Conservation (phyloP, 306 rosid genomes). For the Crotalaria pallida region DNA sequence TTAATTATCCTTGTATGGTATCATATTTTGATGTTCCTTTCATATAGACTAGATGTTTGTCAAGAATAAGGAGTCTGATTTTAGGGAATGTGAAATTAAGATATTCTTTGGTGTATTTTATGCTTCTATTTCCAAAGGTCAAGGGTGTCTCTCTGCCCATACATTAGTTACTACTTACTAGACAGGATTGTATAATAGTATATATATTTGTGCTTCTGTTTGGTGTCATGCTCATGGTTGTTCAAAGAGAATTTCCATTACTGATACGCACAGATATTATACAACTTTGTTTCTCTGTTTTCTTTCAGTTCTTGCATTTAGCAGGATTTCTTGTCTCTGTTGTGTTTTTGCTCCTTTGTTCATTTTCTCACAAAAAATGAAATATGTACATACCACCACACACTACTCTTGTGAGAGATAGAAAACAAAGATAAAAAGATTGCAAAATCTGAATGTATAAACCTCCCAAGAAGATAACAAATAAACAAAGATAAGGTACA, state of each 20-base stretch:
- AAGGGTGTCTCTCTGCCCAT: not conserved
- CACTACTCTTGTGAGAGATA: no score
- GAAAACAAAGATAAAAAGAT: no score
- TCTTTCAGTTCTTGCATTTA: not conserved
- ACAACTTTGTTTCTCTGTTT: not conserved
- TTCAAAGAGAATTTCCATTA: not conserved
- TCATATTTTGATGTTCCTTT: not conserved
- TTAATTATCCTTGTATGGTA: not conserved
- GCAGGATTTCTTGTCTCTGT: not conserved
- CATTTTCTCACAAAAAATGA: not conserved
- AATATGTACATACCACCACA: not conserved
- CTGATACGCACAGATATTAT: not conserved
- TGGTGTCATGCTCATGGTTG: not conserved
- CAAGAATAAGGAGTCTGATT: not conserved
- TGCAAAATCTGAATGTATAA: no score
- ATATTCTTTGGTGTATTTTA: not conserved
- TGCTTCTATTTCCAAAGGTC: not conserved
- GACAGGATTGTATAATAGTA: not conserved
- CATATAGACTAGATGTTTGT: not conserved
- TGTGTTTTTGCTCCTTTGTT: not conserved
- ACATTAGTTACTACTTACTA: not conserved
- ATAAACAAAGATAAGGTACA: no score
- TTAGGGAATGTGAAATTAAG: not conserved
- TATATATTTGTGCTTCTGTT: not conserved
- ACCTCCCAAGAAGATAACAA: no score